These are phyloP conservation scores for Knoxia roxburghii DNA, from an alignment of 257 asterid genomes.

Conservation along the genomic window DNA sequence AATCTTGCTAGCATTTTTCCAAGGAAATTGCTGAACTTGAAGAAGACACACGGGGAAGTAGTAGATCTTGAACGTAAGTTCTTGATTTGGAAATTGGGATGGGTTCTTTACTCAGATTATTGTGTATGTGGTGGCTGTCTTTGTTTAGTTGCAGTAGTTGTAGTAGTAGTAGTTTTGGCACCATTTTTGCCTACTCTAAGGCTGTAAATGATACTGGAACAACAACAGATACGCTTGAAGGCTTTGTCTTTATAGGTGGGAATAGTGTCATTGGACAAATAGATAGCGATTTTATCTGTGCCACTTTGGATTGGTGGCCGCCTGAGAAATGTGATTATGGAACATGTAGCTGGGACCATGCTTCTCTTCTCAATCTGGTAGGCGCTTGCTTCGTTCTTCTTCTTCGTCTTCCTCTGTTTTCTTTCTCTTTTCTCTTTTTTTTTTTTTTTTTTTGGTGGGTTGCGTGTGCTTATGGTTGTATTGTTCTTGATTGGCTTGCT, in stretches of 20 bases:
- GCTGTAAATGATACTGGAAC: slow-evolving; percentile 18
- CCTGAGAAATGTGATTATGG: slow-evolving; percentile 80
- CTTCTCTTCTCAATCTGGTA: slow-evolving; percentile 81
- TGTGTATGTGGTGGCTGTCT: slow-evolving; percentile 12
- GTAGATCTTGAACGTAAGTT: slow-evolving; percentile 21
- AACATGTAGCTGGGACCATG: slow-evolving; percentile 74
- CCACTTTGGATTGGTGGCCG: slow-evolving; percentile 96
- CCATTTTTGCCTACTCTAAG: slow-evolving; percentile 15
- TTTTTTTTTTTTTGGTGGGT: no score
- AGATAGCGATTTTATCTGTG: slow-evolving; percentile 64
- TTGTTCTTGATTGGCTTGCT: background rate
- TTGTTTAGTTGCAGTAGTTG: no score
- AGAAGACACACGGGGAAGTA: background rate
- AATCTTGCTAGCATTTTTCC: background rate
- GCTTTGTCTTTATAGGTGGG: slow-evolving; percentile 47
- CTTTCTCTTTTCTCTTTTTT: background rate
- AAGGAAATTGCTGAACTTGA: background rate
- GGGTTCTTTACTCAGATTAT: slow-evolving; percentile 22
- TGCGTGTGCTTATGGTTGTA: background rate
- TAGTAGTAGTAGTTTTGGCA: slow-evolving; percentile 24
- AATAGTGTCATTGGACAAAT: slow-evolving; percentile 41
- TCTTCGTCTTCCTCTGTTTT: background rate
- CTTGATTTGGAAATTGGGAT: background rate
- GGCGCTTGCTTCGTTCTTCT: background rate
- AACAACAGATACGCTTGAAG: background rate